Percentiles rank a stretch among this genome's conserved stretches.
These are phyloP conservation scores for Biancaea sappan DNA, from an alignment of 306 rosid genomes.

Conservation along the genomic window DNA sequence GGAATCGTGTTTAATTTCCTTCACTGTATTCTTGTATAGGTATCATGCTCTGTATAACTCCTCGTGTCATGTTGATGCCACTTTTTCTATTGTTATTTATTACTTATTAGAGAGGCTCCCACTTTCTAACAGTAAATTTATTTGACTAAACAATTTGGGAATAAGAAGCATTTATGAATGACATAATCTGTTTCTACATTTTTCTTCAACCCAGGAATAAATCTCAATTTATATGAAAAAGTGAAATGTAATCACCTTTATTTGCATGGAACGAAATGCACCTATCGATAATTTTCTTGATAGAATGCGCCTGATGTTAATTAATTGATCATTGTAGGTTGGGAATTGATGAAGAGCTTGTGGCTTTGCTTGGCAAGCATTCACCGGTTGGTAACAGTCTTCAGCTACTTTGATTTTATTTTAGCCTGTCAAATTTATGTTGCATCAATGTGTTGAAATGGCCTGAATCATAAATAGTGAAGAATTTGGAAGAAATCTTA, in stretches of 20 bases:
- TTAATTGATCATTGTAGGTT: conserved; percentile 54
- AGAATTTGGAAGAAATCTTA: not conserved
- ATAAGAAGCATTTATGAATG: not conserved
- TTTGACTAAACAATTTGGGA: conserved; percentile 14
- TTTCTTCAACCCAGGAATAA: not conserved
- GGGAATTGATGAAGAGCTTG: conserved; percentile 97
- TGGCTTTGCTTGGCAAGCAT: conserved; percentile 79
- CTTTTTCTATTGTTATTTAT: not conserved
- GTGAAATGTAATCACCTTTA: conserved; percentile 8
- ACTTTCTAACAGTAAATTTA: conserved; percentile 11
- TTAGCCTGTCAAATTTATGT: not conserved
- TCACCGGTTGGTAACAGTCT: conserved; percentile 67
- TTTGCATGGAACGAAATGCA: conserved; percentile 24
- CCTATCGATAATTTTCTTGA: too few relatives aligned
- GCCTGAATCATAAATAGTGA: not conserved
- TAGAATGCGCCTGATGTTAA: conserved; percentile 32
- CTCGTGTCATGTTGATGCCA: not conserved
- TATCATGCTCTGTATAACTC: not conserved
- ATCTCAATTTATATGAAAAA: not conserved
- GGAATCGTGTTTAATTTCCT: not conserved
- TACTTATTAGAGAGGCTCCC: conserved; percentile 10
- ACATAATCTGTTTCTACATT: not conserved
- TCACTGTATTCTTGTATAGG: not conserved
- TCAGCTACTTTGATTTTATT: conserved; percentile 16
- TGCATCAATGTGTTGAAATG: conserved; percentile 18